Evolutionary conservation across 2,329 filamentous ascomycete species (phyloP), one percentile per base, ranked within the genome.

Genomic region (Periconia digitata): DNA sequence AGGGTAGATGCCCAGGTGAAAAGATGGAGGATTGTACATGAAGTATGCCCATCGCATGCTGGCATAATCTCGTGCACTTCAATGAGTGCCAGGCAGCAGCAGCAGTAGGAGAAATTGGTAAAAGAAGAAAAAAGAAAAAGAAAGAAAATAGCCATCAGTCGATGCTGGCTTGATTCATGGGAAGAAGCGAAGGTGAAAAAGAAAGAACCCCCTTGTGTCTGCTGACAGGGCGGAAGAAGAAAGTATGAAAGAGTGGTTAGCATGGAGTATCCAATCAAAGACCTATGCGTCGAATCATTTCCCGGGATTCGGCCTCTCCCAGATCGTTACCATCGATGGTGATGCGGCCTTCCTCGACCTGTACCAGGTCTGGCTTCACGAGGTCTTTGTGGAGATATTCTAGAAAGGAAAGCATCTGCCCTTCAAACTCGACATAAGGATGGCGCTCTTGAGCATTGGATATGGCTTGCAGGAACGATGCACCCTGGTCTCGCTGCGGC

Each of bases 331-430:
- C 56, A 29, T 71, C 55, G 17, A 70, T 61, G 10, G 62, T 67
- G 39, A 71, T 65, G 3, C 72, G 64, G 1, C 78, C 77, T 21
- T 69, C 70, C 53, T 83, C 79, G 3, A 83, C 66, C 53, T 83
- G 80, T 1, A 74, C 58, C 1, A 83, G 70, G 17, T 82, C 67
- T 0, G 81, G 81, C 24, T 70, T 64, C 17, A 74, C 62, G 16
- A 79, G 61, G 6, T 63, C 67, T 2, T 67, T 59, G 49, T 79
- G 71, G 12, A 83, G 60, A 22, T 69, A 62, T 1, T 63, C 54
- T 6, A 83, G 53, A 48, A 77, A 78, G 0, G 64, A 61, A 3
- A 76, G 51, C 2, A 81, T 52, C 1, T 56, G 51, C 3, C 58
- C 49, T 38, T 77, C 74, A 29, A 80, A 76, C 3, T 61, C 56